Evolutionary conservation across 345 rosid genomes (phyloP), one percentile per base, ranked within the genome.

Genomic region (Populus tremula): DNA sequence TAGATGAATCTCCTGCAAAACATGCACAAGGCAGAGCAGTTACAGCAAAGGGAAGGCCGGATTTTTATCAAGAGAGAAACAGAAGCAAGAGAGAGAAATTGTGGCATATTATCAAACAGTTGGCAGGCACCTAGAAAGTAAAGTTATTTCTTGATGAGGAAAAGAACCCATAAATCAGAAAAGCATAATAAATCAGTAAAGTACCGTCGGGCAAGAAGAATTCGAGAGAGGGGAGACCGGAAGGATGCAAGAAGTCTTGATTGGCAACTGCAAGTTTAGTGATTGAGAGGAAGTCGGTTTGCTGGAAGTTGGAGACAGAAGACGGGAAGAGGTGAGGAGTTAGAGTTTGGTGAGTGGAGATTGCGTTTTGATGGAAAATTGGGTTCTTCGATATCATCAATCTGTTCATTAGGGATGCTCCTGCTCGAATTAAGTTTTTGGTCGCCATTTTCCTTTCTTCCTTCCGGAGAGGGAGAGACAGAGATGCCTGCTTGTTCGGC

Each of bases 181-280:
- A 8, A 14, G 16, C 5, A 45, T 5, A 43, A 11, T 25, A 17
- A 73, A 43, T 31, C 33, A 45, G 66, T 17, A 41, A 20, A 43
- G 66, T 77, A 95, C 98, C 98, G n/a, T 93, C 90, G 13, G 99
- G 97, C 75, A 93, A 81, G 93, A 89, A 95, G 92, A 95, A 95
- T 64, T 82, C 87, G 74, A 92, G 89, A 36, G 96, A 91, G 45
- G 99, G 98, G 76, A 93, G 89, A 75, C 97, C 97, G 66, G 81
- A 82, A 3, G 99, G 99, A 65, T 93, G 82, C n/a, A 89, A 74
- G 78, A 91, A 93, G 0, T 86, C 92, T 61, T 85, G 81, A 23
- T 87, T 84, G 2, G 84, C 53, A 47, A 53, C 67, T 17, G 84
- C 59, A 47, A 67, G 65, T 17, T 16, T 56, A 16, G 43, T n/a